These are phyloP conservation scores for Fusarium humuli DNA, from an alignment of 2,329 filamentous ascomycete species.

Conservation along the genomic window DNA sequence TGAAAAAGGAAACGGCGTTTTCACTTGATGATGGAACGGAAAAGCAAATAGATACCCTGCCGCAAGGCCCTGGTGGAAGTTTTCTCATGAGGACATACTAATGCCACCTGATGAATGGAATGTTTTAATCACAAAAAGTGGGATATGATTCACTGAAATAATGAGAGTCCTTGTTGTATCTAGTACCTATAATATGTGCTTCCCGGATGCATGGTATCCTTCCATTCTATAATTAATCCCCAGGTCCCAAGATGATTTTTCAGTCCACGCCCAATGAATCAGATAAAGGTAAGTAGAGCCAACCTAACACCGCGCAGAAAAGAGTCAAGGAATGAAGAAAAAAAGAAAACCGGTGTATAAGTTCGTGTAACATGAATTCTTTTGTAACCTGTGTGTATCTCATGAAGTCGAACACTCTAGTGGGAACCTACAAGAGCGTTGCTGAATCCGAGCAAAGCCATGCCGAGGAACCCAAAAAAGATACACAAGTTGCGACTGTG, in stretches of 20 bases:
- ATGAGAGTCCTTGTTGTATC: not conserved
- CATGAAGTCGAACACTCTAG: slow-evolving; percentile 39
- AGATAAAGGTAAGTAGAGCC: not conserved
- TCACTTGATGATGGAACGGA: slow-evolving; percentile 1
- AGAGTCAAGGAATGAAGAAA: not conserved
- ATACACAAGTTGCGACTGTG: slow-evolving; percentile 83
- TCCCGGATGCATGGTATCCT: slow-evolving; percentile 7
- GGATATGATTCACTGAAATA: not conserved
- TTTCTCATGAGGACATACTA: not conserved
- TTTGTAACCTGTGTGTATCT: not conserved
- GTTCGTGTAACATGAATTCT: not conserved
- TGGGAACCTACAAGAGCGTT: slow-evolving; percentile 80
- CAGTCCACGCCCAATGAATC: not conserved
- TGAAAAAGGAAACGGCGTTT: slow-evolving; percentile 12
- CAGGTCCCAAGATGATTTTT: slow-evolving; percentile 14
- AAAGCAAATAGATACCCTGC: slow-evolving; percentile 44
- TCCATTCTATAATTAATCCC: slow-evolving; percentile 38
- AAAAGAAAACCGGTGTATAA: not conserved
- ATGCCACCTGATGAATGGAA: slow-evolving; percentile 27
- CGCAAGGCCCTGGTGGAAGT: slow-evolving; percentile 31
- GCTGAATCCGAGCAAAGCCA: slow-evolving; percentile 87
- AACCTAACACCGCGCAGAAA: slow-evolving; percentile 36
- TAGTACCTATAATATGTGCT: not conserved
- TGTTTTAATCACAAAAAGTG: slow-evolving; percentile 15
- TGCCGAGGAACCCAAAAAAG: slow-evolving; percentile 84